phyloP scores from a whole-genome alignment of 2,329 filamentous ascomycete species.

The Curvularia sp. region DNA sequence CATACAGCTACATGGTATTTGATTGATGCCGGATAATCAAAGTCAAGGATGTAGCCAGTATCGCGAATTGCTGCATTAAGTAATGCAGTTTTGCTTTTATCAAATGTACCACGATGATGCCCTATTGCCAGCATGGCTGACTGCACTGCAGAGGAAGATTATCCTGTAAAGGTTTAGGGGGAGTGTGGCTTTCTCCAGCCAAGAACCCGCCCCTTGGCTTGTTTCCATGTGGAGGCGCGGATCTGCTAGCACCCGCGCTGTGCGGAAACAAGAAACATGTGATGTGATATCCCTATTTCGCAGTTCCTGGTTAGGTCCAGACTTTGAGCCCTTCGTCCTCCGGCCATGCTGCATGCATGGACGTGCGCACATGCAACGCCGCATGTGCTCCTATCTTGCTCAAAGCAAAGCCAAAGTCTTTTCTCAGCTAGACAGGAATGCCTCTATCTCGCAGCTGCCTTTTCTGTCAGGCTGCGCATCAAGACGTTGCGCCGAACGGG shows the following conservation, averaged over 20 bases:
- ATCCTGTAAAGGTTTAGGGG: not conserved
- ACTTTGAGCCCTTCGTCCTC: not conserved
- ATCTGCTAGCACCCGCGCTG: constrained; percentile 15
- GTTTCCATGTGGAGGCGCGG: constrained; percentile 6
- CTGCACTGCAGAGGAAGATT: not conserved
- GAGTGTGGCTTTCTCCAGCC: constrained; percentile 7
- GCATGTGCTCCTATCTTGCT: not conserved
- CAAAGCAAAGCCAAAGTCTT: not conserved
- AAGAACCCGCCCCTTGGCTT: constrained; percentile 11
- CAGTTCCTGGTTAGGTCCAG: constrained; percentile 4
- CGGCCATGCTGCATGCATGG: not conserved
- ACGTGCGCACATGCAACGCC: not conserved
- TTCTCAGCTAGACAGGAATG: not conserved
- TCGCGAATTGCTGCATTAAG: not conserved
- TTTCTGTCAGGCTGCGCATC: not conserved
- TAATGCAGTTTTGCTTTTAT: not conserved
- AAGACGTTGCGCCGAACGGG: not conserved
- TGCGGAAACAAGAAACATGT: constrained; percentile 8
- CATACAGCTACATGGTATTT: not conserved
- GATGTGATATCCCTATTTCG: constrained; percentile 3
- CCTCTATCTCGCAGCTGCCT: not conserved
- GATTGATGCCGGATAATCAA: not conserved
- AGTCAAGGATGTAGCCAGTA: not conserved
- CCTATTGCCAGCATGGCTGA: not conserved
- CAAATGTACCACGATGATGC: not conserved